Evolutionary conservation across 176 grass and related monocot genomes (phyloP).

Genomic region (Oryza nivara): DNA sequence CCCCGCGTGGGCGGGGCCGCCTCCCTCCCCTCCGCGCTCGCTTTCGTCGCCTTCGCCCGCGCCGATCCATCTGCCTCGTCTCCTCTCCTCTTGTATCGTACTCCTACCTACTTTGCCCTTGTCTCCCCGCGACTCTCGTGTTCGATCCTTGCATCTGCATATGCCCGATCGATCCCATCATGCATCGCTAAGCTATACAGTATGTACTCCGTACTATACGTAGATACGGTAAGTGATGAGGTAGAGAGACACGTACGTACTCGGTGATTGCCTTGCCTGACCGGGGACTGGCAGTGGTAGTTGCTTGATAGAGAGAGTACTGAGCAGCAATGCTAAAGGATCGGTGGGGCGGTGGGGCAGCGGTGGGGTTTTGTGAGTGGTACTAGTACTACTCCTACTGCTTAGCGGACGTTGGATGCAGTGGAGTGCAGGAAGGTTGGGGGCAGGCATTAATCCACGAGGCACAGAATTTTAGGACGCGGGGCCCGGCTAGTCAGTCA

Average conservation of each 20-base stretch:
- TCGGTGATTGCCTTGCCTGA: neutral
- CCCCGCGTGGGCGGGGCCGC: conserved; percentile 31
- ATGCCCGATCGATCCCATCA: no score
- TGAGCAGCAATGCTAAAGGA: neutral
- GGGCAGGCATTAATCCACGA: conserved; percentile 23
- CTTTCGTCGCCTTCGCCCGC: neutral
- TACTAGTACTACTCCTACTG: conserved; percentile 20
- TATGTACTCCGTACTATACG: no score
- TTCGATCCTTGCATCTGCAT: no score
- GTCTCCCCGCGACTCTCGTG: no score
- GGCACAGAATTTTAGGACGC: conserved; percentile 55
- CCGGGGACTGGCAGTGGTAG: conserved; percentile 28
- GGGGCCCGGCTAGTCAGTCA: neutral
- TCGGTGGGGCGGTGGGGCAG: neutral
- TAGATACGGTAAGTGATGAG: no score
- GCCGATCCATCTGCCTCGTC: no score
- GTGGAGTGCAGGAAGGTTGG: neutral
- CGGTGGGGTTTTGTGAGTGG: neutral
- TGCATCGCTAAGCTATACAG: no score
- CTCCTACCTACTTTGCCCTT: no score
- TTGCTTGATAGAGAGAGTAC: conserved; percentile 1
- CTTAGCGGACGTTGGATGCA: conserved; percentile 48
- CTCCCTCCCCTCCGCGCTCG: neutral
- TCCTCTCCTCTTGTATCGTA: no score
- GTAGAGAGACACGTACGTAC: no score